These are phyloP conservation scores for Sporothrix inflata DNA, from an alignment of 2,329 filamentous ascomycete genomes.

Conservation along the genomic window DNA sequence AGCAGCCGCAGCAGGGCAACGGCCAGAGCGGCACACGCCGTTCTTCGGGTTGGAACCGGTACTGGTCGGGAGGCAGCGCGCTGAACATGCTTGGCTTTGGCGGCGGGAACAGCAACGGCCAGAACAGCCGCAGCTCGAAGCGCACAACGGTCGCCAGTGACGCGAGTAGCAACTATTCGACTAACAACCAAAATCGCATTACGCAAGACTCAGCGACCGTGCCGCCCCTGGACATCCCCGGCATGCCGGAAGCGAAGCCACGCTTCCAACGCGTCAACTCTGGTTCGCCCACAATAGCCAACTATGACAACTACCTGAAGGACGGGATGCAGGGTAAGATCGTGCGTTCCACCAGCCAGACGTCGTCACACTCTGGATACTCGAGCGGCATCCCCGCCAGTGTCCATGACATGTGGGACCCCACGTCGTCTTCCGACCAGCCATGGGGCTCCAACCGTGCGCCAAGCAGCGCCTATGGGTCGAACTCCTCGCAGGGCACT, in stretches of 20 bases:
- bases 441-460: slow-evolving; percentile 56
- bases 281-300: slow-evolving; percentile 70
- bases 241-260: slow-evolving; percentile 55
- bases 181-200: slow-evolving; percentile 43
- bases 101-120: slow-evolving; percentile 46
- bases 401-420: slow-evolving; percentile 60
- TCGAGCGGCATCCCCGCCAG: slow-evolving; percentile 69
- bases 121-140: slow-evolving; percentile 41
- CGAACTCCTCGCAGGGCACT: slow-evolving; percentile 49
- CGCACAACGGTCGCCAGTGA: slow-evolving; percentile 59
- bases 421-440: slow-evolving; percentile 46
- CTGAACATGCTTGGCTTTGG: slow-evolving; percentile 66
- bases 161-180: slow-evolving; percentile 56
- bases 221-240: slow-evolving; percentile 66
- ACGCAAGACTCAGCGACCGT: slow-evolving; percentile 71
- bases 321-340: slow-evolving; percentile 65
- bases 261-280: slow-evolving; percentile 68
- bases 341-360: slow-evolving; percentile 58
- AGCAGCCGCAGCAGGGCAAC: slow-evolving; percentile 38
- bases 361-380: slow-evolving; percentile 57
- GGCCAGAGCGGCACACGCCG: slow-evolving; percentile 54
- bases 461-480: slow-evolving; percentile 55
- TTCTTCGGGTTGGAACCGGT: slow-evolving; percentile 76
- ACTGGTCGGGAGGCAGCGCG: slow-evolving; percentile 75
- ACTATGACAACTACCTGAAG: slow-evolving; percentile 55